Percentiles rank a stretch among this genome's conserved stretches.
phyloP scores from a whole-genome alignment of 164 flowering plant genomes.

The Pachysandra terminalis region DNA sequence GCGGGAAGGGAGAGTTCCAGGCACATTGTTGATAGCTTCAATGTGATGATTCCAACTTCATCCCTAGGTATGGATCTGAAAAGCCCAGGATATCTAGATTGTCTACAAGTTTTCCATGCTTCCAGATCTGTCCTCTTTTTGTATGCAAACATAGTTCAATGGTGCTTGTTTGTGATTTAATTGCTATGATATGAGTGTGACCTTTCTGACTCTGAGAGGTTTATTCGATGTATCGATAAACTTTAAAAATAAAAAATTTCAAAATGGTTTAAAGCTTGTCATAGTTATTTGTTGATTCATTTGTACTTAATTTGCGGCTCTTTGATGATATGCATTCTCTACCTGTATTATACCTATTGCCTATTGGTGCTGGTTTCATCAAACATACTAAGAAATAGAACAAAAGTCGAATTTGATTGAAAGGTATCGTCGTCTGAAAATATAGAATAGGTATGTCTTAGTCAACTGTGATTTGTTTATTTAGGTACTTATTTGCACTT shows the following conservation, averaged over 20 bases:
- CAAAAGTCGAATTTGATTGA: no score
- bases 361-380: no score
- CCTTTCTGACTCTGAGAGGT: not conserved
- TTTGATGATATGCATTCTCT: not conserved
- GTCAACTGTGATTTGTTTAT: no score
- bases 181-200: no score
- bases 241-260: not conserved
- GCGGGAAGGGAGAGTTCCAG: not conserved
- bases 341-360: not conserved
- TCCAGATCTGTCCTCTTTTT: not conserved
- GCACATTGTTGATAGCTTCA: not conserved
- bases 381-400: no score
- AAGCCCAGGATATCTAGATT: not conserved
- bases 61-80: not conserved
- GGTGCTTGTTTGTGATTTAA: not conserved
- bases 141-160: not conserved
- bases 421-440: no score
- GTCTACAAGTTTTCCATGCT: not conserved
- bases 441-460: no score
- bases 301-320: no score
- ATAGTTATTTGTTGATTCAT: not conserved
- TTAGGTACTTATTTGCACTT: no score
- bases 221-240: no score
- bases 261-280: not conserved
- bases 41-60: not conserved